phyloP scores from a whole-genome alignment of 1,284 basidiomycete genomes.

The Cerioporus squamosus region DNA sequence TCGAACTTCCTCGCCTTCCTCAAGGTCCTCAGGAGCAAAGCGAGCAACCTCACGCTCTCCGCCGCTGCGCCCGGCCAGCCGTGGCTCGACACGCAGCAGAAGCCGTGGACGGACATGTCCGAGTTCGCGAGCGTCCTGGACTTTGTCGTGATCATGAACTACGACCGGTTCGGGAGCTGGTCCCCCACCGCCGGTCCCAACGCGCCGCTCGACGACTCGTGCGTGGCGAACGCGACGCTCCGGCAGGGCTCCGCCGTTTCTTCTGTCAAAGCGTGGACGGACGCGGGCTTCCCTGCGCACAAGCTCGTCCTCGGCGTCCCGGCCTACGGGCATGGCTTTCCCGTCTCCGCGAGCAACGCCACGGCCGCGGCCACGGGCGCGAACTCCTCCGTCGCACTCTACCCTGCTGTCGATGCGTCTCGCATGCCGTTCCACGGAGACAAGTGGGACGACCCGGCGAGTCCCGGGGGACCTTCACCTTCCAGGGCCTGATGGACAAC shows the following conservation, averaged over 20 bases:
- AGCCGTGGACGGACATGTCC: conserved; percentile 63
- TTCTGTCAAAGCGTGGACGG: conserved; percentile 72
- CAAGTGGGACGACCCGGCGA: conserved; percentile 47
- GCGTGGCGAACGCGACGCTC: conserved; percentile 54
- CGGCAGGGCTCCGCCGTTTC: conserved; percentile 75
- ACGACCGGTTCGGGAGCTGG: conserved; percentile 70
- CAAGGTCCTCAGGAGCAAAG: conserved; percentile 56
- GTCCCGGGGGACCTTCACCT: conserved; percentile 50
- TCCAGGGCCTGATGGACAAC: conserved; percentile 55
- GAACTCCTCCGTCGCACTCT: conserved; percentile 41
- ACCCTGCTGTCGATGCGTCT: conserved; percentile 41
- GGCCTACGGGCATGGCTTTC: conserved; percentile 66
- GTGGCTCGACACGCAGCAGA: conserved; percentile 60
- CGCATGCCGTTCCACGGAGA: conserved; percentile 51
- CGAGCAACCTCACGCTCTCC: conserved; percentile 63
- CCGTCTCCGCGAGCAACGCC: conserved; percentile 36
- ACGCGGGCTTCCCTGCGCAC: conserved; percentile 72
- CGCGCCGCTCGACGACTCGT: conserved; percentile 79
- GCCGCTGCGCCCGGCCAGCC: conserved; percentile 71
- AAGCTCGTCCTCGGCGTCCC: conserved; percentile 82
- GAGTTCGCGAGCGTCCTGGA: conserved; percentile 72
- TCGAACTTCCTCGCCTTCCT: conserved; percentile 75
- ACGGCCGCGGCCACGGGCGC: no score
- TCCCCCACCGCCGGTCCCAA: conserved; percentile 69
- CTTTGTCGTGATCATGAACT: conserved; percentile 85